These are phyloP conservation scores for Termitomyces heimii DNA, from an alignment of 768 basidiomycete genomes.

Conservation along the genomic window DNA sequence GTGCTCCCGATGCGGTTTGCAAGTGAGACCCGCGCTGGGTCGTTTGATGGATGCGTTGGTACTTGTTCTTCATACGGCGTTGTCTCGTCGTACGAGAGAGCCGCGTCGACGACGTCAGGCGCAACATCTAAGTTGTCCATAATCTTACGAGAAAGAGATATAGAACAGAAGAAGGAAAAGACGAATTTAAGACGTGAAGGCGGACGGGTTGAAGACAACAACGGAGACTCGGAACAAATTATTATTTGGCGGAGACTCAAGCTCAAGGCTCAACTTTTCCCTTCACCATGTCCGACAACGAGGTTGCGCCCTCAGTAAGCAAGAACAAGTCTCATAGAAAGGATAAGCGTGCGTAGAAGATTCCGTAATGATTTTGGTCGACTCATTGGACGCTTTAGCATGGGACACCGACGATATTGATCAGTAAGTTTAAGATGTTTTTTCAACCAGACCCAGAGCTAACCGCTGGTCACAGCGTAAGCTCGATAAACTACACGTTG, in stretches of 20 bases:
- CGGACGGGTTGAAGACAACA: neutral
- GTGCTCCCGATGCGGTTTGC: constrained; percentile 65
- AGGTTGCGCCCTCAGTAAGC: constrained; percentile 41
- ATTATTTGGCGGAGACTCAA: neutral
- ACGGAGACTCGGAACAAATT: constrained; percentile 8
- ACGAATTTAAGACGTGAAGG: constrained; percentile 2
- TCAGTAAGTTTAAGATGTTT: constrained; percentile 60
- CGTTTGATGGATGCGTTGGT: constrained; percentile 24
- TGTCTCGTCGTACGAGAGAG: constrained; percentile 51
- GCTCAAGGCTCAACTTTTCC: neutral
- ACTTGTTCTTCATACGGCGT: constrained; percentile 54
- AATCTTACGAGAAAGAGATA: constrained; percentile 9
- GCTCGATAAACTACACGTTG: constrained; percentile 9
- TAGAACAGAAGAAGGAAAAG: constrained; percentile 2
- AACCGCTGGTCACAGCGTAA: constrained; percentile 33
- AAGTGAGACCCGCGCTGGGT: constrained; percentile 32
- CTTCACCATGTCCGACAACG: constrained; percentile 36
- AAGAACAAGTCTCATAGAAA: constrained; percentile 91
- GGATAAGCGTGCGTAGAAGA: constrained; percentile 75
- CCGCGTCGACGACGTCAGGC: constrained; percentile 20
- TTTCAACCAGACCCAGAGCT: constrained; percentile 3
- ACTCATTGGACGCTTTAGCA: constrained; percentile 43
- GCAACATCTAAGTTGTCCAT: constrained; percentile 44
- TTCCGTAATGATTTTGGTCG: neutral
- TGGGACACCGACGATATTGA: constrained; percentile 99